Percentiles rank a stretch among this genome's conserved stretches.
Evolutionary conservation across 805 yeast species (phyloP).

Genomic region (Metschnikowia koreensis): DNA sequence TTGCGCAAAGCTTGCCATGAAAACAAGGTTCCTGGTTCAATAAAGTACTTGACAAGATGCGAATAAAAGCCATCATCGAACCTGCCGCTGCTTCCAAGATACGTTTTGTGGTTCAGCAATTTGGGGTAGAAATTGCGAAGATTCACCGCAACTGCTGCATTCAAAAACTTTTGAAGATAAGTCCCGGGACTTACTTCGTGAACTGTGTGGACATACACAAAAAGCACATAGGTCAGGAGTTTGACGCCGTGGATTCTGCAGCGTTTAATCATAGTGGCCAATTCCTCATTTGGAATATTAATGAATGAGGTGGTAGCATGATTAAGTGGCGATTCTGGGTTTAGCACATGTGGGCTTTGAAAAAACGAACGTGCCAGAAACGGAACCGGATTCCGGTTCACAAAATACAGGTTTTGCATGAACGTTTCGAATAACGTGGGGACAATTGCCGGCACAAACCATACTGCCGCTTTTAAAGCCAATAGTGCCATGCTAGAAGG

Average conservation of each 20-base stretch:
- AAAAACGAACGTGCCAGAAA: not conserved
- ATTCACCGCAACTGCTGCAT: constrained; percentile 3
- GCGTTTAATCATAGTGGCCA: not conserved
- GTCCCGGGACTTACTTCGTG: constrained; percentile 3
- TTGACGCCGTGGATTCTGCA: constrained; percentile 5
- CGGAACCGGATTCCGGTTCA: not conserved
- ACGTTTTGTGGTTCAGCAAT: not conserved
- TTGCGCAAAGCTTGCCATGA: constrained; percentile 4
- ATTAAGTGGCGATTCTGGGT: constrained; percentile 4
- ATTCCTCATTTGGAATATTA: not conserved
- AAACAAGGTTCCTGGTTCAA: constrained; percentile 2
- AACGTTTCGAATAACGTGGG: constrained; percentile 1
- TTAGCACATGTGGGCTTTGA: not conserved
- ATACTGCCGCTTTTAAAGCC: not conserved
- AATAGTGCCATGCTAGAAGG: not conserved
- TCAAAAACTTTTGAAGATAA: constrained; percentile 2
- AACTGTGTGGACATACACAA: constrained; percentile 6
- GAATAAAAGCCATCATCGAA: constrained; percentile 10
- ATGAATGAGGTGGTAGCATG: not conserved
- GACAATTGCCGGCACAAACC: not conserved
- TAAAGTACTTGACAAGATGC: not conserved
- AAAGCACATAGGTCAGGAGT: constrained; percentile 1
- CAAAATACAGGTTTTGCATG: constrained; percentile 3
- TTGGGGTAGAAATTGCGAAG: constrained; percentile 1
- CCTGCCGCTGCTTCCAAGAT: not conserved